Base-by-base conservation (phyloP, 139 green algal species). In the Penium margaritaceum region DNA sequence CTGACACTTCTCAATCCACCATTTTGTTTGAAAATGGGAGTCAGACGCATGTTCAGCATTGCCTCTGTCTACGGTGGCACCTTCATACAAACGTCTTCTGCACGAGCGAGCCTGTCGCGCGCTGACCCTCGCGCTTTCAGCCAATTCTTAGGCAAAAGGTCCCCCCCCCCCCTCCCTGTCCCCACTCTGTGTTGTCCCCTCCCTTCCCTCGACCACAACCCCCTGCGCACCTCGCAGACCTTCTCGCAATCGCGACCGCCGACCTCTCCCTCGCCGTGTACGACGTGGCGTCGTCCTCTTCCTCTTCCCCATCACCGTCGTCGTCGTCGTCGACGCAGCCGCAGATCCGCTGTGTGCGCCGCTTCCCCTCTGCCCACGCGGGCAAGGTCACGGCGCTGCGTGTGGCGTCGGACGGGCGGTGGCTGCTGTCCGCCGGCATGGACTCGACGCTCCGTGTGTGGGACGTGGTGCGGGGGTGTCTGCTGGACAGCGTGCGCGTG, bases 391-490 rank as follows among this genome's bases (percentile, higher is more conserved):
- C 88, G 0, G 74, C 36, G 5, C 15, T 83, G 27, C 21, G 47
- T 27, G 53, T 83, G 12, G 74, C 30, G 36, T 4, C 15, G 30
- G 70, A 85, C 54, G 76, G 69, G 12, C 35, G 72, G 43, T 97
- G 91, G 94, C 82, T 98, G 74, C 78, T 99, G n/a, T 87, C 79
- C 12, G 47, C 86, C 15, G 81, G 83, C 30, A 90, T 96, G 87
- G 92, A 97, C 76, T 88, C 85, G 63, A 92, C 86, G 1, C 41
- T 98, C 39, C 81, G 90, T 17, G 88, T 95, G 65, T 97, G 88
- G 87, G 91, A 97, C 84, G 82, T 98, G 14, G 90, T 92, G 24
- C 81, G 80, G 0, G 61, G 80, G 17, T 37, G 73, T 4, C 85
- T 79, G 62, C 39, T 91, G 68, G 84, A 96, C 80, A 86, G 88